Percentiles rank a stretch among this genome's conserved stretches.
Conservation (phyloP, 2,329 filamentous ascomycete genomes). For the Paecilomyces sp. region DNA sequence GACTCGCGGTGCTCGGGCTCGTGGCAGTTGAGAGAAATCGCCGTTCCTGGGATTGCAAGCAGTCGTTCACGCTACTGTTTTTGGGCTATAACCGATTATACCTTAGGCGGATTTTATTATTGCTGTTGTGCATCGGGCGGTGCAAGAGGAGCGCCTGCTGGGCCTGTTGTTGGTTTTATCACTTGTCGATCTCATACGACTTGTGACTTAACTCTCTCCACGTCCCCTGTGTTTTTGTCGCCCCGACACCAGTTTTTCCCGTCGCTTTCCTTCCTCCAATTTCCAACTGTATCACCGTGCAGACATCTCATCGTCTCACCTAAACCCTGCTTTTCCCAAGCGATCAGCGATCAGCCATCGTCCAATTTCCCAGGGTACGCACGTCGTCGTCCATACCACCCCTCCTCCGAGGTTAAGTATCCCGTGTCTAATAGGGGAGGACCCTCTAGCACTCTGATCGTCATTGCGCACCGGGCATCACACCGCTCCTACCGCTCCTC, state of each 20-base stretch:
- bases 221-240: not conserved
- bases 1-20: not conserved
- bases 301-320: not conserved
- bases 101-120: not conserved
- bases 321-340: not conserved
- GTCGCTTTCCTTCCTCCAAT: not conserved
- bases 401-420: not conserved
- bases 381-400: not conserved
- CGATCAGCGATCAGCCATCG: not conserved
- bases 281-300: not conserved
- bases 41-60: not conserved
- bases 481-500: not conserved
- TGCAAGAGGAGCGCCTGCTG: not conserved
- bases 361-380: not conserved
- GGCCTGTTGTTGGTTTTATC: not conserved
- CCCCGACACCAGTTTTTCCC: not conserved
- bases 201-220: not conserved
- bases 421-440: not conserved
- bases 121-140: not conserved
- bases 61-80: not conserved
- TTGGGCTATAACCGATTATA: slow-evolving; percentile 4
- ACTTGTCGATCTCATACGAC: not conserved
- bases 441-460: not conserved
- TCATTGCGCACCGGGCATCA: not conserved
- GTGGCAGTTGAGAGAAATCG: not conserved